Evolutionary conservation across 2,329 filamentous ascomycete species (phyloP).

Genomic region (Colletotrichum acutatum): DNA sequence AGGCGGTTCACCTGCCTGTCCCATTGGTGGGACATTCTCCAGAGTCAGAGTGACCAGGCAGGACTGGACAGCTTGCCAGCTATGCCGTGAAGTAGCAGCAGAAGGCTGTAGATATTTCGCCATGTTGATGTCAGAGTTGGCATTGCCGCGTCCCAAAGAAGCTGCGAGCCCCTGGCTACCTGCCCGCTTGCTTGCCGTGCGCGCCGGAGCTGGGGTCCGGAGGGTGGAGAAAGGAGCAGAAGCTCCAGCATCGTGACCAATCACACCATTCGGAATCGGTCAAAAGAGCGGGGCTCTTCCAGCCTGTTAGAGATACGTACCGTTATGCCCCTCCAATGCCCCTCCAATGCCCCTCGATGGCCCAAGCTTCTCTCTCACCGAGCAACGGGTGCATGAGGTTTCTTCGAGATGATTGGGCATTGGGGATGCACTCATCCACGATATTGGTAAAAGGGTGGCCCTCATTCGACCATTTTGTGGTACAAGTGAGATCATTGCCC

Average conservation of each 20-base stretch:
- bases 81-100: not conserved
- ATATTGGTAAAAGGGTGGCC: slow-evolving; percentile 10
- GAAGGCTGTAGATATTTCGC: slow-evolving; percentile 27
- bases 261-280: not conserved
- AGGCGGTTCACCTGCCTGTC: not conserved
- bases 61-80: not conserved
- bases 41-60: not conserved
- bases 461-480: slow-evolving; percentile 18
- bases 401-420: not conserved
- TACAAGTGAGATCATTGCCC: slow-evolving; percentile 30
- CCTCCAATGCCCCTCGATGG: slow-evolving; percentile 15
- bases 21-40: slow-evolving; percentile 11
- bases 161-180: not conserved
- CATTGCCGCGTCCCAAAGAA: slow-evolving; percentile 25
- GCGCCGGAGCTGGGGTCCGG: slow-evolving; percentile 30
- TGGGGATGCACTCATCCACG: not conserved
- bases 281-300: not conserved
- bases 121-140: slow-evolving; percentile 35
- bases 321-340: slow-evolving; percentile 16
- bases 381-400: not conserved
- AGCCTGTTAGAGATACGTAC: slow-evolving; percentile 5
- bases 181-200: not conserved
- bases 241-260: not conserved
- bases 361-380: slow-evolving; percentile 15
- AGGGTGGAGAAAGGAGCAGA: slow-evolving; percentile 2